A percentile compares a stretch with the other conserved stretches of the same genome.
phyloP scores from a whole-genome alignment of 2,329 filamentous ascomycete genomes.

The Claviceps sp. region DNA sequence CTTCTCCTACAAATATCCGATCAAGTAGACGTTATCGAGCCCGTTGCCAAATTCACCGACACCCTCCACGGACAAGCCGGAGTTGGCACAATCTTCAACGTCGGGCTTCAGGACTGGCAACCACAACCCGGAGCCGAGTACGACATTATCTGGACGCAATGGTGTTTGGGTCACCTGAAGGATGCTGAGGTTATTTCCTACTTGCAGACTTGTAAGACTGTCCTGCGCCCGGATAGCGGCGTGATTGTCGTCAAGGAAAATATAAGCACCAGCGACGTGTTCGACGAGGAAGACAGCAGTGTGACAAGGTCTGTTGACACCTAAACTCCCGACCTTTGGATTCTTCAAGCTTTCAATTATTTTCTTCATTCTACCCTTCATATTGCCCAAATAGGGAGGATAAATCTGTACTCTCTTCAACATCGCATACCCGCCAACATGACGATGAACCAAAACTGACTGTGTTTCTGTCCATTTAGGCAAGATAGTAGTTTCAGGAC shows the following conservation, averaged over 20 bases:
- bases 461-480: conserved; percentile 23
- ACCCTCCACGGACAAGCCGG: conserved; percentile 44
- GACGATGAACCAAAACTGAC: not conserved
- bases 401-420: not conserved
- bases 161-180: conserved; percentile 75
- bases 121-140: conserved; percentile 40
- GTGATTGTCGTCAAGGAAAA: conserved; percentile 51
- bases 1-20: conserved; percentile 59
- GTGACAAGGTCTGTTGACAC: conserved; percentile 47
- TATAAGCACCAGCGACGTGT: conserved; percentile 52
- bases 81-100: conserved; percentile 50
- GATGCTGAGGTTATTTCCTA: conserved; percentile 60
- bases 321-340: not conserved
- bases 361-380: not conserved
- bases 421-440: not conserved
- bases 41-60: conserved; percentile 66
- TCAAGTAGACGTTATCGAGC: conserved; percentile 72
- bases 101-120: conserved; percentile 61
- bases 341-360: not conserved
- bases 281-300: conserved; percentile 61
- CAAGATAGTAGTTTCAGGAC: conserved; percentile 56
- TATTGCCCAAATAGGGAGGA: not conserved
- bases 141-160: conserved; percentile 79
- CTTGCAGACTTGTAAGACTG: conserved; percentile 44
- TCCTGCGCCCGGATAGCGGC: conserved; percentile 16